These are phyloP conservation scores for Dendrobium officinale DNA, from an alignment of 106 monocot species.

Conservation along the genomic window DNA sequence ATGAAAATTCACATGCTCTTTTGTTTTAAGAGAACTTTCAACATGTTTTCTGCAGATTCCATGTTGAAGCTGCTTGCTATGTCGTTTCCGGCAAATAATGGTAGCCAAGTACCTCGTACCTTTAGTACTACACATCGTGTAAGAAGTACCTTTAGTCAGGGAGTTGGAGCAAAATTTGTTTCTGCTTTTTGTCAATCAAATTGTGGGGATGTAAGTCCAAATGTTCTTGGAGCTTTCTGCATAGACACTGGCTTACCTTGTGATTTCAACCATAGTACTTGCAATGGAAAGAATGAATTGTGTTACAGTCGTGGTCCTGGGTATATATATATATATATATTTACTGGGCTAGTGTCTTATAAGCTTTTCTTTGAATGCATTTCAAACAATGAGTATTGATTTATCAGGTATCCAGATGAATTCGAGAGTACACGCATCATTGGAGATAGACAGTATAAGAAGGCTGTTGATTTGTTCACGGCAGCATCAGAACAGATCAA, in stretches of 20 bases:
- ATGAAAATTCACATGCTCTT: not conserved
- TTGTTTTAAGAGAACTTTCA: not conserved
- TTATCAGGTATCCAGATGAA: constrained; percentile 80
- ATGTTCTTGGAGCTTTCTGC: constrained; percentile 86
- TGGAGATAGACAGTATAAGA: constrained; percentile 71
- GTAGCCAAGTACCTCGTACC: constrained; percentile 37
- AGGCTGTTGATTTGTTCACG: constrained; percentile 74
- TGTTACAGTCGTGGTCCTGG: constrained; percentile 96
- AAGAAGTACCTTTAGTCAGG: constrained; percentile 30
- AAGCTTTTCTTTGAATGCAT: not conserved
- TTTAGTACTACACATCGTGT: constrained; percentile 42
- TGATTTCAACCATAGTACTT: constrained; percentile 94
- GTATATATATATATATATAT: constrained; percentile 22
- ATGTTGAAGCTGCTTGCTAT: constrained; percentile 42
- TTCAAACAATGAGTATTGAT: not conserved
- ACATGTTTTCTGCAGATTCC: constrained; percentile 30
- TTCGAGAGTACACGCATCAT: constrained; percentile 93
- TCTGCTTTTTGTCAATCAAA: constrained; percentile 96
- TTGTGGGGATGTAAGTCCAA: constrained; percentile 97
- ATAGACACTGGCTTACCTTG: constrained; percentile 77
- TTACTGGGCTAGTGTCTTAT: not conserved
- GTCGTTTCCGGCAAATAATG: constrained; percentile 65
- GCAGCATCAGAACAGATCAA: constrained; percentile 55
- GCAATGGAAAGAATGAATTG: constrained; percentile 89
- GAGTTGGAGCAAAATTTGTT: constrained; percentile 53